These are phyloP conservation scores for Daldinia grandis DNA, from an alignment of 495 filamentous ascomycete species.

Conservation along the genomic window DNA sequence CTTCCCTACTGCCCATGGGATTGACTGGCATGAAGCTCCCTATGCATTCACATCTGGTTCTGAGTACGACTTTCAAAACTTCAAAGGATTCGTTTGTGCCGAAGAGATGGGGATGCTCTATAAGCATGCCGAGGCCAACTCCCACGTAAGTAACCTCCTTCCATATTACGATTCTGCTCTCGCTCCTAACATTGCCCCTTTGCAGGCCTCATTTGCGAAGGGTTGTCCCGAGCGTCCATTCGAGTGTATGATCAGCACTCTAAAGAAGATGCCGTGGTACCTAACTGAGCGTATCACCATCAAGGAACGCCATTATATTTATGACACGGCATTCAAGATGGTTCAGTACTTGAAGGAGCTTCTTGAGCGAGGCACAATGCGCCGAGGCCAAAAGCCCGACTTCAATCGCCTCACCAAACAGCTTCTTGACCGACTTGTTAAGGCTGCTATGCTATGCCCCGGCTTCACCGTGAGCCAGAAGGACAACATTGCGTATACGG, in stretches of 20 bases:
- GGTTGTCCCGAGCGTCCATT: constrained; percentile 76
- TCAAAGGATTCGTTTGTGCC: constrained; percentile 71
- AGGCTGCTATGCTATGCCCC: constrained; percentile 66
- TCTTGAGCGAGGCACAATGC: constrained; percentile 36
- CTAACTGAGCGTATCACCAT: constrained; percentile 69
- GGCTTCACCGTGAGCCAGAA: constrained; percentile 71
- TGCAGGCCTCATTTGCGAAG: constrained; percentile 68
- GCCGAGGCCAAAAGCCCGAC: neutral
- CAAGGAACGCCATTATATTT: constrained; percentile 66
- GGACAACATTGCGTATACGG: constrained; percentile 55
- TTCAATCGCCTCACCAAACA: constrained; percentile 55
- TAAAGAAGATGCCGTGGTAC: constrained; percentile 82
- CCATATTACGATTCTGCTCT: neutral
- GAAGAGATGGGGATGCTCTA: constrained; percentile 75
- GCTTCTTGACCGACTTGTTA: constrained; percentile 66
- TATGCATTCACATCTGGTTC: constrained; percentile 55
- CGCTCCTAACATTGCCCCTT: constrained; percentile 18
- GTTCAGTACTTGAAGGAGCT: constrained; percentile 42
- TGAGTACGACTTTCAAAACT: constrained; percentile 68
- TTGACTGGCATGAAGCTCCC: constrained; percentile 63
- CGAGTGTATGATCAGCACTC: constrained; percentile 76
- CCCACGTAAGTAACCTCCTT: constrained; percentile 26
- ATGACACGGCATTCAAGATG: constrained; percentile 59
- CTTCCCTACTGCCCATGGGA: constrained; percentile 72
- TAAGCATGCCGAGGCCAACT: constrained; percentile 66